Base-by-base conservation (phyloP, 139 green algal genomes). In the Haematococcus sp. region DNA sequence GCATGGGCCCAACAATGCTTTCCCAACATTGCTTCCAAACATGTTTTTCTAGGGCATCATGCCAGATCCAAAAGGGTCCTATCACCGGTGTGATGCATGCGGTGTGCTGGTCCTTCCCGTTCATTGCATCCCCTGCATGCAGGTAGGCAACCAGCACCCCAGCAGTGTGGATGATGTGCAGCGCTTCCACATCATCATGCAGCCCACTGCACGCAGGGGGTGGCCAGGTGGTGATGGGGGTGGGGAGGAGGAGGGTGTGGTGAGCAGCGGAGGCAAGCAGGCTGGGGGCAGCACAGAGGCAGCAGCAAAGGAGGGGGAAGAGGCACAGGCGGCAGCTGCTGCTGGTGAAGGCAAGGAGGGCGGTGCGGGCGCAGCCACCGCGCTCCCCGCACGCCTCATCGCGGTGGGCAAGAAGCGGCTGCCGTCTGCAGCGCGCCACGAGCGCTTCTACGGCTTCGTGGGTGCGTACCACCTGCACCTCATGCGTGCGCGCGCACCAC, bases 381-480 rank as follows among this genome's bases (percentile, higher is more conserved):
- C 40, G 7, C 40, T 49, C 7, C 40, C 40, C 27, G 40, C 43
- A 4, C 65, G 83, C 20, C 66, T 90, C 25, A 56, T 78, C 3
- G 44, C 81, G 5, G 46, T 91, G 15, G 84, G 78, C 56, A 91
- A 91, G 76, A 91, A 91, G 73, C 55, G 74, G 25, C 70, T 91
- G 56, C 86, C 86, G 0, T 69, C 69, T n/a, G 44, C 63, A 0
- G 23, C 35, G 0, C 63, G 56, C 23, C 84, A 88, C 28, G 83
- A 87, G 74, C 78, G 86, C 25, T 88, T 90, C 59, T 90, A 86
- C 63, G 76, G 84, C 13, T 90, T 87, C 67, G 63, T 88, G 31
- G 73, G 75, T 81, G 61, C 40, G 67, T 68, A 7, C 19, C 2
- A 13, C 15, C 3, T 22, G n/a, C 3, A 40, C 1, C 22, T 23